Base-by-base conservation (phyloP, 192 early-diverging fungal species). In the Entophlyctis luteolus region DNA sequence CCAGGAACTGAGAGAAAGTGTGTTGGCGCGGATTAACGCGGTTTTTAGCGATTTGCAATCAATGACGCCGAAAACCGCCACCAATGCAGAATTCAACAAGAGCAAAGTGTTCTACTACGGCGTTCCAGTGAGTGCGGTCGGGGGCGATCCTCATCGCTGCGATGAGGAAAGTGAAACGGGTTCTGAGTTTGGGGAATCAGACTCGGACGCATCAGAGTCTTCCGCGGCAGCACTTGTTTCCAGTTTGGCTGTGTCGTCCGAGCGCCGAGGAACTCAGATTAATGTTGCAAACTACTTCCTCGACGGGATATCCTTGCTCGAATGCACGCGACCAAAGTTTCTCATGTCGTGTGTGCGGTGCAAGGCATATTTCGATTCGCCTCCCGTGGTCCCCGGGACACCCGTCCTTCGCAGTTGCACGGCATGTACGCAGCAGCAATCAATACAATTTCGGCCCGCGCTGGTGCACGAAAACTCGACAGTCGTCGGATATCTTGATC, bases 291-390 rank as follows among this genome's bases (percentile, higher is more conserved):
- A 86, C 18, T 67, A 82, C 0, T 50, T 76, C 3, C 53, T 93
- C 8, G 77, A 80, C n/a, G 82, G 85, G 60, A 83, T 95, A 12
- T 77, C 89, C 0, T 66, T 94, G 3, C 63, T 91, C 3, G 75
- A 86, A 60, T 89, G 88, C 72, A 72, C 75, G 2, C 76, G 77
- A 2, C 82, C 94, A 5, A 84, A 77, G 48, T 36, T 93, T 4
- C 48, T 82, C 0, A 84, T 91, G 4, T 82, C 84, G 12, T 95
- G 93, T 65, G 73, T 56, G n/a, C 79, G 91, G 0, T 95, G 93
- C 83, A 93, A 90, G 66, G 59, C 73, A 42, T 71, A 79, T 0
- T 69, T 86, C 0, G 90, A 81, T 35, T 53, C 72, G 22, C 20
- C 42, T 42, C 8, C 48, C 20, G n/a, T 47, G 57, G 31, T 68